A percentile compares a stretch with the other conserved stretches of the same genome.
Conservation (phyloP, 208 protist genomes). For the Balamuthia mandrillaris region DNA sequence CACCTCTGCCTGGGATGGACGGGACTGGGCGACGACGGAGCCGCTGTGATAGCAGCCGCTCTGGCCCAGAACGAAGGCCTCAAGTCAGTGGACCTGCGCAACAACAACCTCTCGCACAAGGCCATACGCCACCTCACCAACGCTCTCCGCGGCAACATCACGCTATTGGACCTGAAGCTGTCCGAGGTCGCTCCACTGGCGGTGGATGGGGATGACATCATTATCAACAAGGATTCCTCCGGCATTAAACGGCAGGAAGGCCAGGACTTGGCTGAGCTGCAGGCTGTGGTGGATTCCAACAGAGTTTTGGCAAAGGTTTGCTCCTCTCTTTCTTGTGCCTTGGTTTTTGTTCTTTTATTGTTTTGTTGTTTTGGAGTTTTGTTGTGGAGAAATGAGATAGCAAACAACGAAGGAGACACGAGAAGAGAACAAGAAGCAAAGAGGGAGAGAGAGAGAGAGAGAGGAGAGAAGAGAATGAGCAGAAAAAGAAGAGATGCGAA, state of each 20-base stretch:
- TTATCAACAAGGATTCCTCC: background rate
- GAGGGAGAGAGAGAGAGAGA: no score
- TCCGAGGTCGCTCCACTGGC: background rate
- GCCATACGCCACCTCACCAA: background rate
- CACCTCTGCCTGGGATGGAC: background rate
- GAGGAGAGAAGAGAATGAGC: no score
- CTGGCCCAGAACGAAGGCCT: background rate
- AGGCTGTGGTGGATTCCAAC: background rate
- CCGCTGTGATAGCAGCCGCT: background rate
- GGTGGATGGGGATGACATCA: conserved; percentile 10
- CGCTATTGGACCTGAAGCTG: background rate
- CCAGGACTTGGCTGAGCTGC: background rate
- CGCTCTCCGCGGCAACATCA: background rate
- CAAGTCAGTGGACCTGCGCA: conserved; percentile 2
- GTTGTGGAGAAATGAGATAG: no score
- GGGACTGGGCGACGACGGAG: background rate
- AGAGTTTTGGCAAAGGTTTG: background rate
- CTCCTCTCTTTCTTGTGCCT: no score
- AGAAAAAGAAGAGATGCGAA: no score
- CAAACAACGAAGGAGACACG: no score
- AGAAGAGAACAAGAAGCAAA: no score
- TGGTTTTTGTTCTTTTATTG: no score
- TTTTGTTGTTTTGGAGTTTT: no score
- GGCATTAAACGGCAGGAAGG: background rate
- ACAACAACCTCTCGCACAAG: conserved; percentile 1